A percentile compares a stretch with the other conserved stretches of the same genome.
phyloP scores from a whole-genome alignment of 2,329 filamentous ascomycete genomes.

The Calonectria fujianensis region DNA sequence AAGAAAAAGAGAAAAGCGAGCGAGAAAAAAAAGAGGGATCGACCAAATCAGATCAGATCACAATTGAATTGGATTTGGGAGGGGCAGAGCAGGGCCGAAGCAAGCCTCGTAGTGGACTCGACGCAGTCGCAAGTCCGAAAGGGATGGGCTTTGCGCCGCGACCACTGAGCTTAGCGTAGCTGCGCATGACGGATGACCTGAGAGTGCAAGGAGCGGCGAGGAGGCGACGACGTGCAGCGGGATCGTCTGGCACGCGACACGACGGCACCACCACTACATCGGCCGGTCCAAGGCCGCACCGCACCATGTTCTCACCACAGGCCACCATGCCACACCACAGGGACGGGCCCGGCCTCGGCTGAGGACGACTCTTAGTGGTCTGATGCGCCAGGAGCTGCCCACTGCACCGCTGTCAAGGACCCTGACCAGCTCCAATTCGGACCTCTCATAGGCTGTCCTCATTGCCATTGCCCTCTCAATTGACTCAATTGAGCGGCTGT shows the following conservation, averaged over 20 bases:
- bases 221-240: slow-evolving; percentile 41
- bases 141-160: slow-evolving; percentile 35
- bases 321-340: slow-evolving; percentile 31
- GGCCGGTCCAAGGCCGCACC: slow-evolving; percentile 22
- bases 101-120: slow-evolving; percentile 32
- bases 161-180: slow-evolving; percentile 30
- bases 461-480: slow-evolving; percentile 18
- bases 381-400: slow-evolving; percentile 46
- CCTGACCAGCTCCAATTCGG: slow-evolving; percentile 28
- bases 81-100: slow-evolving; percentile 21
- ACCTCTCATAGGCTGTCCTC: slow-evolving; percentile 36
- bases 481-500: slow-evolving; percentile 1
- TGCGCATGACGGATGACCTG: slow-evolving; percentile 40
- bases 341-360: slow-evolving; percentile 39
- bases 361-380: slow-evolving; percentile 47
- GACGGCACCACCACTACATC: slow-evolving; percentile 33
- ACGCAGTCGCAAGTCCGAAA: slow-evolving; percentile 33
- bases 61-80: slow-evolving; percentile 29
- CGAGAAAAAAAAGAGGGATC: slow-evolving; percentile 29
- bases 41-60: slow-evolving; percentile 33
- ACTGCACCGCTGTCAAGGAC: slow-evolving; percentile 26
- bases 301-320: slow-evolving; percentile 25
- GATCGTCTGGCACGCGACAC: slow-evolving; percentile 52
- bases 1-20: neutral
- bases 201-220: slow-evolving; percentile 33